Conservation (phyloP, 345 rosid species). For the sweet orange (Citrus sinensis) region DVS_A1.0 CM039163.1:36576501-36577000, state of each 20-base stretch:
- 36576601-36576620: background rate
- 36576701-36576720: conserved; percentile 57
- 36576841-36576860: conserved; percentile 78
- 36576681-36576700: background rate
- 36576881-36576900: conserved; percentile 60
- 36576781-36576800: conserved; percentile 83
- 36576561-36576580: conserved; percentile 58
- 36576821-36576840: conserved; percentile 52
- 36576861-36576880: conserved; percentile 51
- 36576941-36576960: background rate
- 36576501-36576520: conserved; percentile 71
- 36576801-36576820: conserved; percentile 41
- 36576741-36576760: conserved; percentile 66
- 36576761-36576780: conserved; percentile 68
- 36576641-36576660: background rate
- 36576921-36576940: background rate
- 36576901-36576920: conserved; percentile 63
- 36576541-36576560: background rate
- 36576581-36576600: conserved; percentile 47
- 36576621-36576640: background rate
- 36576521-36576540: conserved; percentile 90
- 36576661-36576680: background rate
- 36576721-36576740: conserved; percentile 75
- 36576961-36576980: background rate
- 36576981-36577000: background rate